These are phyloP conservation scores for Verticillium nubilum DNA, from an alignment of 2,329 filamentous ascomycete species.

Conservation along the genomic window DNA sequence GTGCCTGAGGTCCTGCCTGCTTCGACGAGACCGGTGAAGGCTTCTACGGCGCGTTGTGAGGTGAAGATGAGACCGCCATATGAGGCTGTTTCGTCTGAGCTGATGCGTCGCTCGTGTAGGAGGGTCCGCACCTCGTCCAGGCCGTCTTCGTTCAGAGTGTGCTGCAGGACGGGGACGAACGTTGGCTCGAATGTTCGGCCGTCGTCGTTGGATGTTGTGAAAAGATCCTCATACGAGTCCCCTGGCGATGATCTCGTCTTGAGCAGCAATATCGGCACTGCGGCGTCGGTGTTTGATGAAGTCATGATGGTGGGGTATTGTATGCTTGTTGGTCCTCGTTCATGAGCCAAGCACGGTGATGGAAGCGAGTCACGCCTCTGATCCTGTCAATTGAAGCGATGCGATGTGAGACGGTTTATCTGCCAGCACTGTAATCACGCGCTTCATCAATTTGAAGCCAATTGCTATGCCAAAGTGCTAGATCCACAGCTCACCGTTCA, in stretches of 20 bases:
- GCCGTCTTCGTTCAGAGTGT: slow-evolving; percentile 58
- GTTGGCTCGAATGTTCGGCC: slow-evolving; percentile 48
- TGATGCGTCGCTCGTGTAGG: slow-evolving; percentile 39
- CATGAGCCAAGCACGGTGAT: background rate
- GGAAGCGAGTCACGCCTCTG: background rate
- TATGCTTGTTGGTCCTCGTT: background rate
- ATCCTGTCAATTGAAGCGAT: background rate
- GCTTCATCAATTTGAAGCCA: background rate
- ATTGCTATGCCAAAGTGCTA: background rate
- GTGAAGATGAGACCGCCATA: slow-evolving; percentile 83
- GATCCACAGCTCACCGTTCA: background rate
- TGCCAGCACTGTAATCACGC: background rate
- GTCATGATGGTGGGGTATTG: slow-evolving; percentile 1
- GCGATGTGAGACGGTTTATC: background rate
- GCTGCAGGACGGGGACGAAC: slow-evolving; percentile 74
- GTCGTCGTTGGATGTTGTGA: slow-evolving; percentile 38
- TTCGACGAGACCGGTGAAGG: slow-evolving; percentile 59
- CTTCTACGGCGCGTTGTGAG: slow-evolving; percentile 77
- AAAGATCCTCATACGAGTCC: slow-evolving; percentile 68
- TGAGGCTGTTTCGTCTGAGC: slow-evolving; percentile 22
- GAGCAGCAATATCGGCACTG: slow-evolving; percentile 62
- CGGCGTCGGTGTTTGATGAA: slow-evolving; percentile 9
- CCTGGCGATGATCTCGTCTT: slow-evolving; percentile 70
- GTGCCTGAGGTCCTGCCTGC: slow-evolving; percentile 35
- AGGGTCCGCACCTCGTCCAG: slow-evolving; percentile 46